Percentiles rank a stretch among this genome's conserved stretches.
phyloP scores from a whole-genome alignment of 345 rosid genomes.

The Psidium guajava region DNA sequence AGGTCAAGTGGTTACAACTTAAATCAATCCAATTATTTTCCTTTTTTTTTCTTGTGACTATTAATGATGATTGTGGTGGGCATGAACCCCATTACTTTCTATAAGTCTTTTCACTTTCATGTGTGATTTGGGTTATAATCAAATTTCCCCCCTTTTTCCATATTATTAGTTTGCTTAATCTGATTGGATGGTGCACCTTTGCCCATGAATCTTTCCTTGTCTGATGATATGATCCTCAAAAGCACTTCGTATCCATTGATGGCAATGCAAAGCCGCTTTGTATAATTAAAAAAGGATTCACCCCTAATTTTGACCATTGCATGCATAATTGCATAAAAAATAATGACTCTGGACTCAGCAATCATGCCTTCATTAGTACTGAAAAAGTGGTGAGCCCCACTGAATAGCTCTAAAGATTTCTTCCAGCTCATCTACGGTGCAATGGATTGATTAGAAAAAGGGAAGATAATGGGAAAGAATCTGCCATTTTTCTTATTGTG shows the following conservation, averaged over 20 bases:
- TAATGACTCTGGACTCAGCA: neutral
- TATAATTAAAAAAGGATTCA: neutral
- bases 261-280: neutral
- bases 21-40: neutral
- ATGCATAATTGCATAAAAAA: neutral
- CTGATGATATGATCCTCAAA: neutral
- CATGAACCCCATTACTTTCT: neutral
- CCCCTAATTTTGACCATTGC: neutral
- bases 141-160: neutral
- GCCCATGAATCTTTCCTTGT: neutral
- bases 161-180: neutral
- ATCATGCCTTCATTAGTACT: neutral
- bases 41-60: neutral
- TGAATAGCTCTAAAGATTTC: neutral
- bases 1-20: neutral
- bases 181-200: neutral
- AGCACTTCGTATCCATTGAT: neutral
- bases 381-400: neutral
- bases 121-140: neutral
- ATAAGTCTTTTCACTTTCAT: neutral
- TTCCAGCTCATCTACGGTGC: neutral
- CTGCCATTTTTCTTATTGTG: neutral
- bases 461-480: neutral
- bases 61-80: neutral
- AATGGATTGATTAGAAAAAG: neutral